A percentile compares a stretch with the other conserved stretches of the same genome.
phyloP scores from a whole-genome alignment of 2,329 filamentous ascomycete species.

The Diplodia corticola region DNA sequence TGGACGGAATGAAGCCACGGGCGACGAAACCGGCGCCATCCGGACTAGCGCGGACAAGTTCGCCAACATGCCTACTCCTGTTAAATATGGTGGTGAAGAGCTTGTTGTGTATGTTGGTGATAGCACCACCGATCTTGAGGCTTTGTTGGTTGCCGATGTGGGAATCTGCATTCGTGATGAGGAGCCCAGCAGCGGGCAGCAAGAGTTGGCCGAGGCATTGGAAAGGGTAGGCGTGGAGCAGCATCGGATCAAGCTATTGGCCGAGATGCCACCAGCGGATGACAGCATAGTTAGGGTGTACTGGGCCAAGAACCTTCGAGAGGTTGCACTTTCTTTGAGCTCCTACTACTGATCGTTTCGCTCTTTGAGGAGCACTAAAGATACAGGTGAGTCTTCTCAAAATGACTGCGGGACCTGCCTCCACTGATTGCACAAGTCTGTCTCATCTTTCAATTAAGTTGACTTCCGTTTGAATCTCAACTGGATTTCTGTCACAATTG shows the following conservation, averaged over 20 bases:
- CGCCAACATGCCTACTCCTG: conserved; percentile 27
- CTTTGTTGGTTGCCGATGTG: conserved; percentile 46
- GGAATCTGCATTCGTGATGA: conserved; percentile 49
- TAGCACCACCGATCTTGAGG: conserved; percentile 50
- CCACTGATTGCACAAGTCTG: not conserved
- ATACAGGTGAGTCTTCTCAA: not conserved
- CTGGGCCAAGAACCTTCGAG: conserved; percentile 13
- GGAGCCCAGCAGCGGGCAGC: conserved; percentile 36
- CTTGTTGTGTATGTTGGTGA: conserved; percentile 50
- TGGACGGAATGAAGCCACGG: conserved; percentile 10
- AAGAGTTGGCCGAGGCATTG: conserved; percentile 37
- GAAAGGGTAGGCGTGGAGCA: conserved; percentile 33
- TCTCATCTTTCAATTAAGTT: not conserved
- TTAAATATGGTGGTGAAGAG: conserved; percentile 20
- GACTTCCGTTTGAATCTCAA: not conserved
- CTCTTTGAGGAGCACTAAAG: not conserved
- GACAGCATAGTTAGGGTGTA: conserved; percentile 1
- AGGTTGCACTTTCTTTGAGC: conserved; percentile 10
- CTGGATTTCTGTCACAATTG: not conserved
- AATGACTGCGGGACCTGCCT: not conserved
- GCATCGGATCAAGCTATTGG: conserved; percentile 16
- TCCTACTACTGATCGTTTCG: not conserved
- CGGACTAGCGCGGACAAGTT: conserved; percentile 47
- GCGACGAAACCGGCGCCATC: conserved; percentile 27
- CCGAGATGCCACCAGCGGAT: conserved; percentile 19